Percentiles rank a stretch among this genome's conserved stretches.
Conservation (phyloP, 306 rosid species). For the barrel medic (Medicago truncatula) region DNA sequence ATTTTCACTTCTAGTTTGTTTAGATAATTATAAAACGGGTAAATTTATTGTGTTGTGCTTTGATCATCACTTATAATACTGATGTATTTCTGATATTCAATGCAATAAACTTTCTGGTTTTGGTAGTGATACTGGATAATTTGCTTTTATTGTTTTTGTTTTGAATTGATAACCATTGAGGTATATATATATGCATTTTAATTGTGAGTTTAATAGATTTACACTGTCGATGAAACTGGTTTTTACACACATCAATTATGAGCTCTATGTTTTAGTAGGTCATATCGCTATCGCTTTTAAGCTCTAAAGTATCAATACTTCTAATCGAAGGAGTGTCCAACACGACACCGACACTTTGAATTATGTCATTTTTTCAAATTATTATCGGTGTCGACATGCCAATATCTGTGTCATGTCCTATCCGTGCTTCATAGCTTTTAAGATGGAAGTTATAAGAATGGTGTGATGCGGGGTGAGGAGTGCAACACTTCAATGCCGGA, state of each 20-base stretch:
- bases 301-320: too few species aligned
- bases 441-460: background rate
- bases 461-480: background rate
- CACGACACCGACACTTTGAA: too few species aligned
- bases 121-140: background rate
- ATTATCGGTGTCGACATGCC: too few species aligned
- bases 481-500: background rate
- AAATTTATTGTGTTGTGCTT: background rate
- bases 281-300: too few species aligned
- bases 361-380: too few species aligned
- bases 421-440: too few species aligned
- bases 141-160: background rate
- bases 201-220: background rate
- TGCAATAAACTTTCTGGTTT: constrained; percentile 22
- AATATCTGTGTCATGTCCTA: too few species aligned
- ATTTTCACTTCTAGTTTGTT: background rate
- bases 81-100: constrained; percentile 33
- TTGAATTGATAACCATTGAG: constrained; percentile 5
- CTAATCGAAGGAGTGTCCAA: too few species aligned
- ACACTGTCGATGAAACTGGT: background rate
- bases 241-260: background rate
- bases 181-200: background rate
- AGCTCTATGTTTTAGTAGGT: background rate
- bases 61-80: background rate
- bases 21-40: background rate